Conservation (phyloP, 352 stramenopile species). For the Plasmopara muralis region DNA sequence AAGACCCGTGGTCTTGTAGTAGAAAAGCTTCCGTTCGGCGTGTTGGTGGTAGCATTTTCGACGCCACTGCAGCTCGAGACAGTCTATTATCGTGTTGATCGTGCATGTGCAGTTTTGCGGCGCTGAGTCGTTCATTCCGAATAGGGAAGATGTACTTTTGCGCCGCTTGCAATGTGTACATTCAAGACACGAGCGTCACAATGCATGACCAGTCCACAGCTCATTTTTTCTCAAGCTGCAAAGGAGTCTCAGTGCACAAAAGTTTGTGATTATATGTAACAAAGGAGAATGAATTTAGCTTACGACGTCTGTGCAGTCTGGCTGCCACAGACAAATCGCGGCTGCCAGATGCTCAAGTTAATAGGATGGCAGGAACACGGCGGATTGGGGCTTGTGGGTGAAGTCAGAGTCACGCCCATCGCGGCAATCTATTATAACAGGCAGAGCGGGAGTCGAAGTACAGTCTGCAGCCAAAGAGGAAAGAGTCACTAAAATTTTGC, state of each 20-base stretch:
- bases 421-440: constrained; percentile 44
- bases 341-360: constrained; percentile 47
- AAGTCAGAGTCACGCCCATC: constrained; percentile 30
- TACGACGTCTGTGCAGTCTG: constrained; percentile 27
- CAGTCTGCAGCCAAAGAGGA: constrained; percentile 18
- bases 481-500: constrained; percentile 37
- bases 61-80: constrained; percentile 28
- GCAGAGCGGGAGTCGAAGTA: constrained; percentile 37
- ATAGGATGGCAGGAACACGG: constrained; percentile 51
- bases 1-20: constrained; percentile 31
- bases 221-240: constrained; percentile 41
- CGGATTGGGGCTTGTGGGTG: constrained; percentile 27
- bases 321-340: constrained; percentile 61
- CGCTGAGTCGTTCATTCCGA: constrained; percentile 12
- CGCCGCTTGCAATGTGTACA: constrained; percentile 48
- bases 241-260: constrained; percentile 41
- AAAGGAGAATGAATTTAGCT: not conserved
- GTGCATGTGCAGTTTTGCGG: constrained; percentile 25
- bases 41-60: constrained; percentile 40
- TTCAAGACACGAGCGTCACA: constrained; percentile 39
- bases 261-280: constrained; percentile 10
- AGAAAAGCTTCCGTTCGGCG: constrained; percentile 46
- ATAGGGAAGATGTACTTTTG: constrained; percentile 24
- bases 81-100: constrained; percentile 30
- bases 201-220: constrained; percentile 51